Evolutionary conservation across 306 rosid genomes (phyloP).

Genomic region (Vachellia pachyceras): DNA sequence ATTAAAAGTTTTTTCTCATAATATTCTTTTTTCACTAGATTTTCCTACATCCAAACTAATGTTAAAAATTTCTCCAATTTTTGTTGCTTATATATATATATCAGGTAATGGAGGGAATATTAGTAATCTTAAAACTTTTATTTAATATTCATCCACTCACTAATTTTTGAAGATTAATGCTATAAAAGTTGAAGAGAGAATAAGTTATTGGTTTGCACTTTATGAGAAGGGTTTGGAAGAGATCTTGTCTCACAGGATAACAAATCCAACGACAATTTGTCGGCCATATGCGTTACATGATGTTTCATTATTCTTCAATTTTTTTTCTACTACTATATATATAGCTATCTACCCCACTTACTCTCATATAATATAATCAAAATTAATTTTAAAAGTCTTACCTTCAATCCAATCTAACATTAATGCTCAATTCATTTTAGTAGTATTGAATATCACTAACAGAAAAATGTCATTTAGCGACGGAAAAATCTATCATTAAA

Average conservation of each 20-base stretch:
- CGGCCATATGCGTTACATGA: constrained; percentile 41
- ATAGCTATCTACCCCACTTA: not conserved
- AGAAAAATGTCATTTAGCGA: too few relatives aligned
- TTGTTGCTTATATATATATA: too few relatives aligned
- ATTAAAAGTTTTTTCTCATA: too few relatives aligned
- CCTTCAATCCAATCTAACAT: not conserved
- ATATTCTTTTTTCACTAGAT: too few relatives aligned
- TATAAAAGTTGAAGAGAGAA: not conserved
- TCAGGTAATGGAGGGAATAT: too few relatives aligned
- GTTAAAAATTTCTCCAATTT: too few relatives aligned
- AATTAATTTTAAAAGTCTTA: too few relatives aligned
- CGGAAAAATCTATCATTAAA: too few relatives aligned
- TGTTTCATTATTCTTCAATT: constrained; percentile 25
- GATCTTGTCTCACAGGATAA: constrained; percentile 18
- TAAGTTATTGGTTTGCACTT: not conserved
- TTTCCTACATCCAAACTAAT: too few relatives aligned
- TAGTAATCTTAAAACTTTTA: too few relatives aligned
- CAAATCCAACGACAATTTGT: constrained; percentile 34
- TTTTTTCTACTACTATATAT: not conserved
- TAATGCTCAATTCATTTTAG: too few relatives aligned
- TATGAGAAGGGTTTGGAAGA: not conserved
- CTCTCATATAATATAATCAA: not conserved
- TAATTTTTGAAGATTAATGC: not conserved
- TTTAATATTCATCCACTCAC: not conserved
- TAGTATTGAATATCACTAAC: too few relatives aligned